Evolutionary conservation across 2,329 filamentous ascomycete genomes (phyloP), one percentile per base, ranked within the genome.

Genomic region (Fusarium floridanum): DNA sequence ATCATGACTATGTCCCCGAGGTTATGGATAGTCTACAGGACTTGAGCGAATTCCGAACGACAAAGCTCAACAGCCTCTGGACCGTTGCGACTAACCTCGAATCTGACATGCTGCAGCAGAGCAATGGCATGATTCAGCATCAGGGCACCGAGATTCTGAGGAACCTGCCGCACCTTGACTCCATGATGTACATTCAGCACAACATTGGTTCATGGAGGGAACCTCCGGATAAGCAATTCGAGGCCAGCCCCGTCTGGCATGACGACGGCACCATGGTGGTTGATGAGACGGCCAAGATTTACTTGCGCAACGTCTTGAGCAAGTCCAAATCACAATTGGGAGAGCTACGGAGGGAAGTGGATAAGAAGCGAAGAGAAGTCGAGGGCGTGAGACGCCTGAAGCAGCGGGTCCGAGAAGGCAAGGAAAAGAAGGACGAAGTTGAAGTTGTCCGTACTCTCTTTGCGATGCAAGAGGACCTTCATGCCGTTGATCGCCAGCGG

Each of bases 161-260:
- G 67, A 99, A 99, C 81, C 89, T 93, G 71, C 97, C 97, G 11
- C 89, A 93, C 55, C 89, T 99, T 45, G 97, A 99, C 83, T 97
- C 95, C 22, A 94, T 98, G 88, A 99, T 99, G 97, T 99, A 98
- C 83, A 92, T 97, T 67, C 92, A 93, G 71, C 97, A 99, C 85
- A 99, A 99, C 80, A 91, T 94, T 77, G 90, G 90, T 27, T 85
- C 89, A 61, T 97, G 94, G 88, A 91, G 95, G 79, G 96, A 98
- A 80, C 97, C 97, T 1, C 79, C 89, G 1, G 93, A 98, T 83
- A 94, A 97, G 83, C 86, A 86, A 12, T 99, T 99, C 78, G 97
- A 99, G 82, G 93, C 97, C 1, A 98, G 95, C 81, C 96, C 97
- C 1, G 93, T 99, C 32, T 99, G 97, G 97, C 93, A 98, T 79